Conservation (phyloP, 305 asterid genomes). For the Fraxinus platypoda region DNA sequence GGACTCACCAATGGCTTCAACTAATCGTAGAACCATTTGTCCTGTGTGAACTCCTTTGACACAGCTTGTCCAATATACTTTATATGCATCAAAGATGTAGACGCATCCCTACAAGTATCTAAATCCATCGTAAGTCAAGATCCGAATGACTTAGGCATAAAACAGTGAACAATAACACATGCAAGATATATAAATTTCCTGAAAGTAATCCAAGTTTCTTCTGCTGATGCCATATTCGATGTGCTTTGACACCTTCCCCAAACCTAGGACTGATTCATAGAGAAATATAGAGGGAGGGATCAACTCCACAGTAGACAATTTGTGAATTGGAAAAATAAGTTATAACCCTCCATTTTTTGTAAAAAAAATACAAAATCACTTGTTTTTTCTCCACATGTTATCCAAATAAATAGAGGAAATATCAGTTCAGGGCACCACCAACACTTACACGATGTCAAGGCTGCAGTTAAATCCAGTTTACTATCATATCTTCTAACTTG, state of each 20-base stretch:
- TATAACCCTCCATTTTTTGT: neutral
- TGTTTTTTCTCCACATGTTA: neutral
- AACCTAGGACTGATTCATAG: neutral
- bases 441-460: neutral
- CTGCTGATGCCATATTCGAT: neutral
- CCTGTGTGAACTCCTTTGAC: conserved; percentile 78
- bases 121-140: conserved; percentile 13
- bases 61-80: conserved; percentile 76
- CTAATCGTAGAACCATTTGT: conserved; percentile 69
- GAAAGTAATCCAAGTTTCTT: neutral
- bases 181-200: neutral
- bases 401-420: neutral
- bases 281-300: neutral
- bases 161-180: neutral
- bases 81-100: conserved; percentile 74
- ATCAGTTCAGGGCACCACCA: neutral
- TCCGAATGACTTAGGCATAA: neutral
- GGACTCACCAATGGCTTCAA: conserved; percentile 85
- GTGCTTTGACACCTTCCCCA: neutral
- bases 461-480: neutral
- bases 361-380: neutral
- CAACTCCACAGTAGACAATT: neutral
- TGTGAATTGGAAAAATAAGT: neutral
- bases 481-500: neutral
- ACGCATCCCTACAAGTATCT: conserved; percentile 64